phyloP scores from a whole-genome alignment of 2,329 filamentous ascomycete genomes.

The Cladosporium sp. region DNA sequence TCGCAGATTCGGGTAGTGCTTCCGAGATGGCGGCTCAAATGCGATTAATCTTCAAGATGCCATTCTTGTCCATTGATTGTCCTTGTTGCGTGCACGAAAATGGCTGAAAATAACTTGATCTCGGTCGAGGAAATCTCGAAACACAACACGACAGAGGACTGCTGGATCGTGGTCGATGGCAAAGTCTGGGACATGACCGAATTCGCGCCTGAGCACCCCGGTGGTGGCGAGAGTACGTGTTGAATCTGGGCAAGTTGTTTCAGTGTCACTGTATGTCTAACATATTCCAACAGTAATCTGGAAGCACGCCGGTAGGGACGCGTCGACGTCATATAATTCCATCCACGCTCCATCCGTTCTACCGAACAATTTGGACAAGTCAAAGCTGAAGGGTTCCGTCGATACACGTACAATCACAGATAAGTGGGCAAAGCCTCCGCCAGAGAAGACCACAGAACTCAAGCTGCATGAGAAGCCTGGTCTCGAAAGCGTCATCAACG shows the following conservation, averaged over 20 bases:
- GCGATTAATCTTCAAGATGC: background rate
- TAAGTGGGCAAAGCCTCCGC: constrained; percentile 34
- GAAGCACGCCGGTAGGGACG: constrained; percentile 55
- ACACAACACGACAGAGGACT: constrained; percentile 36
- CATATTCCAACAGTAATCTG: constrained; percentile 43
- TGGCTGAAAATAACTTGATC: constrained; percentile 6
- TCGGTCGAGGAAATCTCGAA: constrained; percentile 30
- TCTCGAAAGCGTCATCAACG: constrained; percentile 48
- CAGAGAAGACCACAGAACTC: constrained; percentile 33
- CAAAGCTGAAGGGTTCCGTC: constrained; percentile 41
- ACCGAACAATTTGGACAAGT: constrained; percentile 43
- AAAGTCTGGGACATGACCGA: constrained; percentile 67
- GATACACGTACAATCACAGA: constrained; percentile 31
- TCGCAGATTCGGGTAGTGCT: background rate
- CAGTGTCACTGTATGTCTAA: background rate
- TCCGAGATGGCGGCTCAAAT: constrained; percentile 11
- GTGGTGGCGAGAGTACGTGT: constrained; percentile 52
- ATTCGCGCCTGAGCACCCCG: constrained; percentile 64
- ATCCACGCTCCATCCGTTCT: constrained; percentile 52
- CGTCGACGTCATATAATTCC: constrained; percentile 54
- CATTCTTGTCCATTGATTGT: background rate
- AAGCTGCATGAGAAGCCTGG: constrained; percentile 44
- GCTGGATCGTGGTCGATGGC: constrained; percentile 68
- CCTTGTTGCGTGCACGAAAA: background rate
- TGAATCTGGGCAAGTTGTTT: background rate